A percentile compares a stretch with the other conserved stretches of the same genome.
These are phyloP conservation scores for Betula pendula DNA, from an alignment of 306 rosid species.

Conservation along the genomic window DNA sequence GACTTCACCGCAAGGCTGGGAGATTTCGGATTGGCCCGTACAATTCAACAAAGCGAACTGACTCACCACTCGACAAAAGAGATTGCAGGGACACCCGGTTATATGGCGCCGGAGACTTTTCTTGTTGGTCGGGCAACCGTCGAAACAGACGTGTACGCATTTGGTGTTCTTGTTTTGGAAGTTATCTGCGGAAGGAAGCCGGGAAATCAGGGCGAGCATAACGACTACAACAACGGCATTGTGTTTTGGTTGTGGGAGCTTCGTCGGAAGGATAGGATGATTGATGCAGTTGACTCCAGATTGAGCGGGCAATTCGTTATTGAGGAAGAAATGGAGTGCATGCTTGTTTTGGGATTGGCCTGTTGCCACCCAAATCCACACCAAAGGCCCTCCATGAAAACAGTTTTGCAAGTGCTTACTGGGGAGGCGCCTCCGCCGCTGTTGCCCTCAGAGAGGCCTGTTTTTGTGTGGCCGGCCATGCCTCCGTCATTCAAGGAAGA, in stretches of 20 bases:
- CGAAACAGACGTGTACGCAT: slow-evolving; percentile 76
- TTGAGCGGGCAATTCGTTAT: slow-evolving; percentile 23
- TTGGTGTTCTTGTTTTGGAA: slow-evolving; percentile 65
- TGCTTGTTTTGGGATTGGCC: slow-evolving; percentile 62
- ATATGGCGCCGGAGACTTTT: slow-evolving; percentile 85
- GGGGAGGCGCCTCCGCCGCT: slow-evolving; percentile 54
- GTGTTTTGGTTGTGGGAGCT: slow-evolving; percentile 74
- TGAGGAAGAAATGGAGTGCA: slow-evolving; percentile 29
- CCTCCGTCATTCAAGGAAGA: slow-evolving; percentile 47
- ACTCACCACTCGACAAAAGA: slow-evolving; percentile 73
- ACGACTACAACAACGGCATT: slow-evolving; percentile 51
- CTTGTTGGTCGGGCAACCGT: slow-evolving; percentile 61
- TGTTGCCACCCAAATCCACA: slow-evolving; percentile 85
- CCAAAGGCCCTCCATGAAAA: slow-evolving; percentile 65
- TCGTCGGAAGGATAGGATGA: slow-evolving; percentile 35
- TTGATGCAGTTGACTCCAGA: slow-evolving; percentile 47
- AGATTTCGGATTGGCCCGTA: slow-evolving; percentile 75
- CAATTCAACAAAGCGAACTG: slow-evolving; percentile 46
- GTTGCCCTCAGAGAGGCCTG: slow-evolving; percentile 55
- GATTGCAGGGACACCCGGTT: slow-evolving; percentile 81
- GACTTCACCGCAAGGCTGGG: slow-evolving; percentile 60
- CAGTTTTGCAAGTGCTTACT: slow-evolving; percentile 54
- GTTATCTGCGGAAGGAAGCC: slow-evolving; percentile 68
- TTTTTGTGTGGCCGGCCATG: slow-evolving; percentile 72
- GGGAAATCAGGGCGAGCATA: slow-evolving; percentile 34